Conservation (phyloP, 176 grass and related monocot genomes). For the Oryza rufipogon region DNA sequence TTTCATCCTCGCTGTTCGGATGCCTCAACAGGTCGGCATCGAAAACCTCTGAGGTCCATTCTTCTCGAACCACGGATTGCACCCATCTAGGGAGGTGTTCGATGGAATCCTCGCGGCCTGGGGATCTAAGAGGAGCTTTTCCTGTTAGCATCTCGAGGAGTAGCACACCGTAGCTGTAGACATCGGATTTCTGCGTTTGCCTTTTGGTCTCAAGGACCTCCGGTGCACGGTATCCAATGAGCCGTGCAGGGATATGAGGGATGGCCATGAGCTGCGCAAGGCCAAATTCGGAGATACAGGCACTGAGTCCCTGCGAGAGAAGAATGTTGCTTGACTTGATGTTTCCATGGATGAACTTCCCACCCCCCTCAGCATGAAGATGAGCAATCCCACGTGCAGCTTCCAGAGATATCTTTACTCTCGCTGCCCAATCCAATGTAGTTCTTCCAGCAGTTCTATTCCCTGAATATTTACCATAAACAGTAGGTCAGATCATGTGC, state of each 20-base stretch:
- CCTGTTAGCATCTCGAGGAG: constrained; percentile 88
- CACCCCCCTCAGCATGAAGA: constrained; percentile 58
- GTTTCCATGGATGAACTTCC: constrained; percentile 76
- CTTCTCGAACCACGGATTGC: constrained; percentile 91
- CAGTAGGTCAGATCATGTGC: constrained; percentile 8
- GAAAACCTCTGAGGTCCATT: constrained; percentile 98
- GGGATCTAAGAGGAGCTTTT: constrained; percentile 67
- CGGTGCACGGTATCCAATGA: constrained; percentile 73
- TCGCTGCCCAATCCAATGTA: constrained; percentile 78
- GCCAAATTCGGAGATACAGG: constrained; percentile 59
- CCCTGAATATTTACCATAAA: constrained; percentile 43
- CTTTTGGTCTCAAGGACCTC: constrained; percentile 74
- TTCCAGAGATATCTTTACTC: constrained; percentile 69
- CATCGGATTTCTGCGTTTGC: constrained; percentile 76
- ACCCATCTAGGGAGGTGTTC: constrained; percentile 88
- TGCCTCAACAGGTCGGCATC: constrained; percentile 80
- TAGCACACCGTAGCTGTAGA: constrained; percentile 94
- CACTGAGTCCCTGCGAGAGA: constrained; percentile 56
- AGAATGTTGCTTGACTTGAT: constrained; percentile 88
- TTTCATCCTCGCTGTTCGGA: constrained; percentile 80
- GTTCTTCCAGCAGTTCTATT: constrained; percentile 62
- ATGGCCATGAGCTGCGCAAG: constrained; percentile 70
- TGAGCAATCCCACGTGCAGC: constrained; percentile 65
- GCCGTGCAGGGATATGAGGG: constrained; percentile 43
- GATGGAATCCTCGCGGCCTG: constrained; percentile 58